Percentiles rank a stretch among this genome's conserved stretches.
Conservation (phyloP, 2,329 filamentous ascomycete species). For the Aaosphaeria arxii region DNA sequence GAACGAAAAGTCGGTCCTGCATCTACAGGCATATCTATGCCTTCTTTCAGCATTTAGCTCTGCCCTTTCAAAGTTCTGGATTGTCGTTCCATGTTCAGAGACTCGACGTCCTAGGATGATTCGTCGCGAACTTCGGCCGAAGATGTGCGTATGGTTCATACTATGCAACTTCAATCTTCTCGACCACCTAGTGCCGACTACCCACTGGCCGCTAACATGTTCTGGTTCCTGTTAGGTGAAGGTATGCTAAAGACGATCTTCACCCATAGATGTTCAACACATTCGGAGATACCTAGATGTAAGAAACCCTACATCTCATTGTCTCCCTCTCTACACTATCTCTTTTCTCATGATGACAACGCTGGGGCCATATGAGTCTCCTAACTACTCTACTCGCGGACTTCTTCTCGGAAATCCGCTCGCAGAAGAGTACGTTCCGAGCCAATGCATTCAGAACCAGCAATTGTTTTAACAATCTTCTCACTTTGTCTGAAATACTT, state of each 20-base stretch:
- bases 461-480: conserved; percentile 4
- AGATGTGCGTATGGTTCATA: background rate
- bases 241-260: background rate
- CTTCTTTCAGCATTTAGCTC: too few relatives aligned
- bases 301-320: background rate
- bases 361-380: conserved; percentile 34
- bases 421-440: background rate
- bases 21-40: too few relatives aligned
- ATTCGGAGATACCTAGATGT: background rate
- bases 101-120: background rate
- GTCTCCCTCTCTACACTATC: background rate
- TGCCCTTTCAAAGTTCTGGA: too few relatives aligned
- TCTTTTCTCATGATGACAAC: conserved; percentile 22
- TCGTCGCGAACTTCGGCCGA: background rate
- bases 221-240: background rate
- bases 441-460: conserved; percentile 4
- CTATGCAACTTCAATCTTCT: background rate
- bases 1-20: too few relatives aligned
- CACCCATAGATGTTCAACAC: background rate
- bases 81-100: background rate
- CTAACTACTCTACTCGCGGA: background rate
- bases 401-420: background rate
- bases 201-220: background rate
- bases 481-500: conserved; percentile 3
- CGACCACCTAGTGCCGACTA: background rate